Base-by-base conservation (phyloP, 352 stramenopile genomes). In the Pythium aphanidermatum region DNA sequence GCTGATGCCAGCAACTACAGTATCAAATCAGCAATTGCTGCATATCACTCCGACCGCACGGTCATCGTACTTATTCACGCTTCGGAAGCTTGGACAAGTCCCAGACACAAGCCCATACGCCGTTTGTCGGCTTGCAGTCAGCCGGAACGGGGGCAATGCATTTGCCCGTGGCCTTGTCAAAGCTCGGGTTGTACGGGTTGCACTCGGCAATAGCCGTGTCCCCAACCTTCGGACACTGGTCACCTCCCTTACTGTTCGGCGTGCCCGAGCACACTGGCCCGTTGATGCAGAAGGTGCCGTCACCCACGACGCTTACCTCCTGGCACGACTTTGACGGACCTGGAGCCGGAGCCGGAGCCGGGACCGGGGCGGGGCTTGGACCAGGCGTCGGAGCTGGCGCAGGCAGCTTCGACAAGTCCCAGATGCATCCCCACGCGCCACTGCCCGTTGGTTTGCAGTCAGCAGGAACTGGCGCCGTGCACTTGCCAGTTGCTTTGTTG, bases 201-300 rank as follows among this genome's bases (percentile, higher is more conserved):
- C 58, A 67, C 20, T 41, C 55, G 7, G 39, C 20, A 17, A 45
- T 32, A 11, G 58, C 52, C 16, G 39, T 31, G 19, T 47, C 46
- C 20, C 46, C 45, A 6, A 52, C 42, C 26, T 34, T 5, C 7
- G 58, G 58, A 28, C 58, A 67, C 16, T 37, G 10, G 10, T 36
- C 27, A 19, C 58, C 48, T 16, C 17, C 35, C 23, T 50, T 50
- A 16, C 20, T 39, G 25, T 17, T 12, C 14, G 46, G 39, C 12
- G 32, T 17, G 26, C 53, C 58, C 19, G 27, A 41, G 45, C 60
- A 68, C 6, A 68, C 37, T 7, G 48, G 43, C 19, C 60, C 60
- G 12, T 36, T 12, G 27, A 68, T 55, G 42, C 60, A 68, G 35
- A 61, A 68, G 1, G 60, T 60, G 5, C 48, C 60, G 46, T 68